Conservation (phyloP, 1,284 basidiomycete genomes). For the Rhodotorula glutinis region DNA sequence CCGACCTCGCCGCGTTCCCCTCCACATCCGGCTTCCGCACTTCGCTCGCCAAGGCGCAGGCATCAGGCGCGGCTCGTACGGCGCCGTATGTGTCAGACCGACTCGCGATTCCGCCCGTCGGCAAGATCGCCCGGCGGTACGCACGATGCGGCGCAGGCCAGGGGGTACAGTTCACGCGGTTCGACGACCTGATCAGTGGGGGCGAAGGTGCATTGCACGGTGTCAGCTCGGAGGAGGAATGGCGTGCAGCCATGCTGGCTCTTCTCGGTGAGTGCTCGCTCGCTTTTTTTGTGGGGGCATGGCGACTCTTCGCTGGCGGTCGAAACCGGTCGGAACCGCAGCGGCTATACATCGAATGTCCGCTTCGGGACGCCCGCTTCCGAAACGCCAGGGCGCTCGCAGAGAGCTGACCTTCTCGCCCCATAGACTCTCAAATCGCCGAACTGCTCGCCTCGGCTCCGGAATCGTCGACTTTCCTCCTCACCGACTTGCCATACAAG, state of each 20-base stretch:
- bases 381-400: no score
- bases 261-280: no score
- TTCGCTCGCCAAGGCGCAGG: not conserved
- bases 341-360: no score
- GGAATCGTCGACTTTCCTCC: conserved; percentile 15
- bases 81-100: conserved; percentile 8
- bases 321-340: no score
- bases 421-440: not conserved
- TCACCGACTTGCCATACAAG: conserved; percentile 22
- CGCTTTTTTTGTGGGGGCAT: no score
- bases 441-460: not conserved
- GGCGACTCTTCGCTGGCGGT: no score
- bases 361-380: no score
- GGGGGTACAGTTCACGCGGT: conserved; percentile 9
- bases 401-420: not conserved
- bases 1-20: conserved; percentile 34
- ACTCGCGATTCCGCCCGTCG: not conserved
- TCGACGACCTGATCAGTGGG: conserved; percentile 15
- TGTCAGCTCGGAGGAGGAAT: not conserved
- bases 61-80: not conserved
- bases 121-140: conserved; percentile 13
- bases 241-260: not conserved
- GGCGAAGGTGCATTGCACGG: not conserved
- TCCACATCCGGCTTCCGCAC: conserved; percentile 8
- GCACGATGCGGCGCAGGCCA: conserved; percentile 1